Base-by-base conservation (phyloP, 2,329 filamentous ascomycete species). In the Salinomyces thailandicus region DNA sequence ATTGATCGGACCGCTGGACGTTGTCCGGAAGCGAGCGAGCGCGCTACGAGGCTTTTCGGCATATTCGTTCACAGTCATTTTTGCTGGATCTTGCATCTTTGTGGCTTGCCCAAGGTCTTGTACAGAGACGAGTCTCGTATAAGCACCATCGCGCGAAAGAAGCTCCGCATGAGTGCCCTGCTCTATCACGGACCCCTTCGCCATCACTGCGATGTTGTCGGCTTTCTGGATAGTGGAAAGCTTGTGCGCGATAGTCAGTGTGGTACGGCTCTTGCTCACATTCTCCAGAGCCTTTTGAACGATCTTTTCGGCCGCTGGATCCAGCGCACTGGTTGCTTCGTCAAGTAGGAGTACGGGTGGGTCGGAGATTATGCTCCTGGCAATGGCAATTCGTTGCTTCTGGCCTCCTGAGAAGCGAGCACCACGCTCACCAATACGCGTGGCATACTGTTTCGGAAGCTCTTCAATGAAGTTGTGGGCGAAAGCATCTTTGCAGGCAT, bases 131-230 rank as follows among this genome's bases (percentile, higher is more conserved):
- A 69, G 53, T 2, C 52, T 51, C 3, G 61, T 57, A 41, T 68
- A 68, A 1, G 52, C 42, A 2, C 63, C 64, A 18, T 59, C 49
- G 18, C 41, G 44, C 4, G 51, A 51, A 19, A 69, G 45, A 3
- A 69, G 48, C 9, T 60, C 49, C 5, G 49, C 40, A 41, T 68
- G 65, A 3, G 50, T 61, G 2, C 66, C 66, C 50, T 66, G 58
- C 44, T 69, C 66, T 5, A 66, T 46, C 8, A 68, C 52, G 11
- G 45, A 46, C 3, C 66, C 66, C 16, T 60, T 50, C n/a, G 53
- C 45, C 50, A 69, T 61, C 11, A 69, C 66, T 4, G 59, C 57
- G 16, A 68, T 67, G 30, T 62, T 63, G 46, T 68, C 61, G 4
- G 64, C 64, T n/a, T 46, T 49, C 33, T 52, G 57, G 12, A 68